Evolutionary conservation across 768 basidiomycete genomes (phyloP), one percentile per base, ranked within the genome.

Genomic region (Suillus placidus): DNA sequence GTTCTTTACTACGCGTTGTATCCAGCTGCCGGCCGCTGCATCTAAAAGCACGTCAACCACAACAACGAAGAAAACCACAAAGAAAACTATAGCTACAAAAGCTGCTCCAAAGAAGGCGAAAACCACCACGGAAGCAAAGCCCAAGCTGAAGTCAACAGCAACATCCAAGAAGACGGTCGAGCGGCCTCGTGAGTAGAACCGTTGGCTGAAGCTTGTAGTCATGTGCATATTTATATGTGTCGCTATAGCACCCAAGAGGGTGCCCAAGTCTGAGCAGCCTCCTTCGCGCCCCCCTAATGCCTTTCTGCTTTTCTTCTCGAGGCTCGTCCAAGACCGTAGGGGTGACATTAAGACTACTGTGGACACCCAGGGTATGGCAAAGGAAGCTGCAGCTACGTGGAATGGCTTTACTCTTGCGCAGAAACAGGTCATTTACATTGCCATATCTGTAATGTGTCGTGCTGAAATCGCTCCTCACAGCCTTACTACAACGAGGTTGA

Each of bases 361-460:
- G 12, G 66, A 65, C 0, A 43, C 12, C 1, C 62, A 63, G 7
- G 65, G 61, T 13, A 2, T 69, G 2, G n/a, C 71, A 16, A 77
- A 64, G 64, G 65, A 72, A 23, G 71, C 75, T 8, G 67, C 65
- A 12, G 66, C 64, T 42, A 61, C 65, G 4, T 83, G 82, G 82
- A 71, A 56, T 0, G 65, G 56, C 5, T 66, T 81, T n/a, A 66
- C 80, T 6, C 70, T 69, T 13, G 68, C 63, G 4, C 77, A 83
- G 64, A 82, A 77, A 61, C 70, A 81, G 69, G 82, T 80, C 61
- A n/a, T 35, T 43, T 42, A 18, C 2, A 10, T 32, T 34, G 4
- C 23, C 42, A 10, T 52, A 14, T 7, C 23, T 26, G 30, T 40
- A n/a, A 26, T 8, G 26, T 30, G 12, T 34, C 20, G 20, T 13